These are phyloP conservation scores for Begonia peltatifolia DNA, from an alignment of 306 rosid species.

Conservation along the genomic window DNA sequence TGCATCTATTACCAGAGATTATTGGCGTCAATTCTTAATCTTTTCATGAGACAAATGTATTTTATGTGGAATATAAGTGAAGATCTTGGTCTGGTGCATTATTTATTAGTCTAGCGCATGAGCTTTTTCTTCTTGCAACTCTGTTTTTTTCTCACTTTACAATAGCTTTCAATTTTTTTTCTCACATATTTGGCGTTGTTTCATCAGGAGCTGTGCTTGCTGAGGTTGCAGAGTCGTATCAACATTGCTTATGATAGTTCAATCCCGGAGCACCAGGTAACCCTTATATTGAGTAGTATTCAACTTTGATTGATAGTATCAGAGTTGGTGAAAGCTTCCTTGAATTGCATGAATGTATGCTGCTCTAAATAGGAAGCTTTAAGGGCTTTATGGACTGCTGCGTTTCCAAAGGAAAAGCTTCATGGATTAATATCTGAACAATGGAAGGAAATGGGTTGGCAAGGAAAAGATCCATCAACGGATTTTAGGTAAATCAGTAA, in stretches of 20 bases:
- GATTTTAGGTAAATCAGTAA: slow-evolving; percentile 60
- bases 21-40: no score
- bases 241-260: slow-evolving; percentile 72
- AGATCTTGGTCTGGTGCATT: no score
- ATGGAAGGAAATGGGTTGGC: slow-evolving; percentile 99
- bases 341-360: background rate
- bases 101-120: no score
- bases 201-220: slow-evolving; percentile 82
- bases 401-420: slow-evolving; percentile 65
- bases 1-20: no score
- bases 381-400: slow-evolving; percentile 72
- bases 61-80: no score
- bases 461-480: slow-evolving; percentile 90
- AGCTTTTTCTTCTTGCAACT: no score
- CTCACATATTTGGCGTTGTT: background rate
- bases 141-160: no score
- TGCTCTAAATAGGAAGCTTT: slow-evolving; percentile 46
- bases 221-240: slow-evolving; percentile 69
- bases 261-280: slow-evolving; percentile 79
- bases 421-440: slow-evolving; percentile 77
- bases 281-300: slow-evolving; percentile 8
- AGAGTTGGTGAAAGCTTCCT: background rate
- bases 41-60: no score
- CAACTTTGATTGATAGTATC: slow-evolving; percentile 7
- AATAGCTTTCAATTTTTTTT: no score